A percentile compares a stretch with the other conserved stretches of the same genome.
These are phyloP conservation scores for Zasmidium citrigriseum DNA, from an alignment of 2,329 filamentous ascomycete genomes.

Conservation along the genomic window DNA sequence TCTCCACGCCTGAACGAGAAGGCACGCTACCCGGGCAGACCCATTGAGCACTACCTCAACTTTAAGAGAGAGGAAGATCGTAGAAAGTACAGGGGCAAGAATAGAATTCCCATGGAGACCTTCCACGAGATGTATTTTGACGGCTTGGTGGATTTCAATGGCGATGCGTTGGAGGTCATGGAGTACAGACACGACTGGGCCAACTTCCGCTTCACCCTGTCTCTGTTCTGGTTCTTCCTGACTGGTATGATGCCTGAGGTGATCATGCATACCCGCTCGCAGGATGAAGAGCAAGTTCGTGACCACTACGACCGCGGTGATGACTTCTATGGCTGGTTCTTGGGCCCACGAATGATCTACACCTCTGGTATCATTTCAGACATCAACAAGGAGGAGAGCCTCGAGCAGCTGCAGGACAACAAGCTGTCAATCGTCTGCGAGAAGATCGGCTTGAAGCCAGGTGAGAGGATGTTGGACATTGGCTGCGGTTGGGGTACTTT, in stretches of 20 bases:
- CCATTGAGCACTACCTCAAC: constrained; percentile 85
- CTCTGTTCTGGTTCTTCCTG: constrained; percentile 85
- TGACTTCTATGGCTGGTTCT: constrained; percentile 98
- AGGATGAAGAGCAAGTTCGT: constrained; percentile 97
- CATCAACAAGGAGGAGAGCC: constrained; percentile 79
- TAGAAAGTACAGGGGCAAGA: constrained; percentile 71
- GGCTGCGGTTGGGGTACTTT: constrained; percentile 98
- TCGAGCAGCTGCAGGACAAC: constrained; percentile 97
- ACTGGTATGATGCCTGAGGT: constrained; percentile 86
- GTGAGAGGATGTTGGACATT: constrained; percentile 86
- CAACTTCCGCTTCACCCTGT: constrained; percentile 85
- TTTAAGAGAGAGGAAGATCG: constrained; percentile 67
- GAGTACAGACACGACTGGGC: constrained; percentile 98
- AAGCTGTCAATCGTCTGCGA: constrained; percentile 94
- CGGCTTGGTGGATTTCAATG: constrained; percentile 92
- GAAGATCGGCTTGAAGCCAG: constrained; percentile 82
- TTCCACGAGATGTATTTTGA: constrained; percentile 99
- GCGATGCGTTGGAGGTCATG: constrained; percentile 82
- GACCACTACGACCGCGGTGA: constrained; percentile 98
- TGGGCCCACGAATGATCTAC: constrained; percentile 98
- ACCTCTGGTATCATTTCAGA: constrained; percentile 93
- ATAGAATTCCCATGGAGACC: constrained; percentile 85
- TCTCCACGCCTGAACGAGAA: constrained; percentile 93
- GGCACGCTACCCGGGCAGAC: constrained; percentile 78
- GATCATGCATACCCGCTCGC: constrained; percentile 87